phyloP scores from a whole-genome alignment of 1,284 basidiomycete species.

The Athelia psychrophila region DNA sequence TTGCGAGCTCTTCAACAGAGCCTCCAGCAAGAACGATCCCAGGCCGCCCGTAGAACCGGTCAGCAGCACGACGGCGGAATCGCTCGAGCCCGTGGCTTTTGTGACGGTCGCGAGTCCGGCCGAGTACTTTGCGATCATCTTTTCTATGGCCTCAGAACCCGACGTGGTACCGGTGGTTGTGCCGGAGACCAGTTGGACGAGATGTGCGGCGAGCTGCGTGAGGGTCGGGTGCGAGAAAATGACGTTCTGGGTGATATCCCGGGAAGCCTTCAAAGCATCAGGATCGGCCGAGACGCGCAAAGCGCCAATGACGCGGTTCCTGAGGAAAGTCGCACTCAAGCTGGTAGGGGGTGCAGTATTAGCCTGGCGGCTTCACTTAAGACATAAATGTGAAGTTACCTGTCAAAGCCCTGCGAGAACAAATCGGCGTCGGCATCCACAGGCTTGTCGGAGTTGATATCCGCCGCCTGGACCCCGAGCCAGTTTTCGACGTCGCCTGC shows the following conservation, averaged over 20 bases:
- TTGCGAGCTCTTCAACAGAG: conserved; percentile 6
- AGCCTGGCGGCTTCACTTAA: background rate
- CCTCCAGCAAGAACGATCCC: conserved; percentile 18
- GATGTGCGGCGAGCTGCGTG: conserved; percentile 20
- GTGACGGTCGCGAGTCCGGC: background rate
- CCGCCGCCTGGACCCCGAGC: conserved; percentile 24
- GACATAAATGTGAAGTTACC: conserved; percentile 17
- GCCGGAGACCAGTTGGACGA: conserved; percentile 13
- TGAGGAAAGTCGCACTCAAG: conserved; percentile 23
- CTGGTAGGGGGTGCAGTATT: conserved; percentile 7
- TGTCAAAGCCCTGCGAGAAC: conserved; percentile 39
- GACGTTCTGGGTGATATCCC: conserved; percentile 21
- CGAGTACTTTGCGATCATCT: conserved; percentile 9
- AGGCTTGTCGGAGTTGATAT: conserved; percentile 16
- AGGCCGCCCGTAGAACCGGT: conserved; percentile 24
- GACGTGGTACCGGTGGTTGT: background rate
- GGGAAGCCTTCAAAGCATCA: conserved; percentile 6
- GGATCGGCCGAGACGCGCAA: conserved; percentile 15
- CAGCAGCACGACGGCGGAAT: conserved; percentile 15
- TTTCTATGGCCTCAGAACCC: background rate
- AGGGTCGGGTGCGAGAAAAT: conserved; percentile 33
- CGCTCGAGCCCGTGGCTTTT: background rate
- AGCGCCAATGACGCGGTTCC: conserved; percentile 26
- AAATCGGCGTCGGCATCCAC: conserved; percentile 24
- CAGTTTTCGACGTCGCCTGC: conserved; percentile 18